A percentile compares a stretch with the other conserved stretches of the same genome.
These are phyloP conservation scores for Fusarium liriodendri DNA, from an alignment of 2,329 filamentous ascomycete genomes.

Conservation along the genomic window DNA sequence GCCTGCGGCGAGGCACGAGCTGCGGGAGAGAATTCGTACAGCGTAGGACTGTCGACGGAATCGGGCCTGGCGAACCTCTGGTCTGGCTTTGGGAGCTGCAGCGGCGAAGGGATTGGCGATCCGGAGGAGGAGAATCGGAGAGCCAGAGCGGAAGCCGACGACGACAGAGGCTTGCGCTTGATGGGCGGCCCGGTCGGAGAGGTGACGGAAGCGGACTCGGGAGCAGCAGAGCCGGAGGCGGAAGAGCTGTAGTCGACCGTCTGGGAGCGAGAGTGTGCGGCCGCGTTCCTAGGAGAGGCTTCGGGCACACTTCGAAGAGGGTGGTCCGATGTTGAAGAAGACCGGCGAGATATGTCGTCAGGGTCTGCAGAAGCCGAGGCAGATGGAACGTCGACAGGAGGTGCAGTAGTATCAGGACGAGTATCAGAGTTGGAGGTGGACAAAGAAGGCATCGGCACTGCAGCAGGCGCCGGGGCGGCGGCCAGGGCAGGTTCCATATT, in stretches of 20 bases:
- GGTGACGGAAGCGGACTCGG: conserved; percentile 24
- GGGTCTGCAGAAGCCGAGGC: conserved; percentile 26
- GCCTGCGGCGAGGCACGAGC: conserved; percentile 31
- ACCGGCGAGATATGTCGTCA: conserved; percentile 34
- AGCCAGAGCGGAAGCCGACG: conserved; percentile 51
- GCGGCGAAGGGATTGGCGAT: conserved; percentile 45
- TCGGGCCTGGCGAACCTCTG: conserved; percentile 65
- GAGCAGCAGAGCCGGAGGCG: conserved; percentile 26
- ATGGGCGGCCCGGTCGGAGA: conserved; percentile 52
- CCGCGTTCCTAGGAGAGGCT: conserved; percentile 27
- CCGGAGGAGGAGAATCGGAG: conserved; percentile 43
- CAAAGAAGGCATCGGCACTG: conserved; percentile 37
- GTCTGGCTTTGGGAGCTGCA: conserved; percentile 61
- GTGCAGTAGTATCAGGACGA: conserved; percentile 39
- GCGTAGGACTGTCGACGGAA: conserved; percentile 69
- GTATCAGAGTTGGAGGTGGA: conserved; percentile 43
- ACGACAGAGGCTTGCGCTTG: conserved; percentile 71
- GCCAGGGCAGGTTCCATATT: conserved; percentile 43
- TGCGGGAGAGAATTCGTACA: conserved; percentile 66
- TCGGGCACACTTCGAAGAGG: conserved; percentile 21
- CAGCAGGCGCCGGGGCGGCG: conserved; percentile 32
- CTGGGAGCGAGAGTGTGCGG: conserved; percentile 41
- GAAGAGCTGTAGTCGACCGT: conserved; percentile 39
- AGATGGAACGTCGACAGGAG: conserved; percentile 34
- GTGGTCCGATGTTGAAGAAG: conserved; percentile 34